Percentiles rank a stretch among this genome's conserved stretches.
phyloP scores from a whole-genome alignment of 1,139 yeast species.

The Suhomyces guaymorum region DNA sequence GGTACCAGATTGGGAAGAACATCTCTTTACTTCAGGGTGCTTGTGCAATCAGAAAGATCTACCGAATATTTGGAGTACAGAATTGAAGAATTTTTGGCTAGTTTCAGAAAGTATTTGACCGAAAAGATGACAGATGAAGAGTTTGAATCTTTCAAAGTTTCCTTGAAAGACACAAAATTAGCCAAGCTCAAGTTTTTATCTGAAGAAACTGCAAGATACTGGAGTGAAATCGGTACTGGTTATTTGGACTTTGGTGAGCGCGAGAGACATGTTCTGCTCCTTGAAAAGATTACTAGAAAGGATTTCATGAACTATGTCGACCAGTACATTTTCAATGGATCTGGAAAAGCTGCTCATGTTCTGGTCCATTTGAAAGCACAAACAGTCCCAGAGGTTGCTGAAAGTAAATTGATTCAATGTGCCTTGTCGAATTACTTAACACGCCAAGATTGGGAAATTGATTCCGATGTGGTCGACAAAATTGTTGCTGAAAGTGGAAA shows the following conservation, averaged over 20 bases:
- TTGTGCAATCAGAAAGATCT: slow-evolving; percentile 83
- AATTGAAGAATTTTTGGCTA: slow-evolving; percentile 62
- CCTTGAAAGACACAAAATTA: slow-evolving; percentile 64
- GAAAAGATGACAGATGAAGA: slow-evolving; percentile 55
- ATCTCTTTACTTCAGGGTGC: slow-evolving; percentile 72
- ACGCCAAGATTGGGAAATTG: slow-evolving; percentile 25
- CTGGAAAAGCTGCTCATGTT: slow-evolving; percentile 45
- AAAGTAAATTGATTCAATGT: slow-evolving; percentile 27
- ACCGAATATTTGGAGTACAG: slow-evolving; percentile 75
- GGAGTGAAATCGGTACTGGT: slow-evolving; percentile 71
- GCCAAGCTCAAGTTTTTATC: slow-evolving; percentile 74
- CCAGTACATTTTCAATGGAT: slow-evolving; percentile 35
- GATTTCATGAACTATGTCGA: slow-evolving; percentile 61
- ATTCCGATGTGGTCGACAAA: slow-evolving; percentile 29
- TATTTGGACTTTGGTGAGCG: slow-evolving; percentile 70
- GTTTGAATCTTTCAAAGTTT: slow-evolving; percentile 65
- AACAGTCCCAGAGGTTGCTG: slow-evolving; percentile 29
- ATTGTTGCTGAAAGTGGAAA: slow-evolving; percentile 23
- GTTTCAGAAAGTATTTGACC: slow-evolving; percentile 38
- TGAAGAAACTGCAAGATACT: slow-evolving; percentile 71
- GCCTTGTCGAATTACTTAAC: slow-evolving; percentile 32
- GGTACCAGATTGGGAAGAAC: slow-evolving; percentile 70
- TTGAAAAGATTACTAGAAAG: slow-evolving; percentile 53
- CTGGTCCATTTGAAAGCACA: slow-evolving; percentile 73
- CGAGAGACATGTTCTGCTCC: slow-evolving; percentile 56